These are phyloP conservation scores for Rhododendron henanense DNA, from an alignment of 148 eudicot genomes.

Conservation along the genomic window DNA sequence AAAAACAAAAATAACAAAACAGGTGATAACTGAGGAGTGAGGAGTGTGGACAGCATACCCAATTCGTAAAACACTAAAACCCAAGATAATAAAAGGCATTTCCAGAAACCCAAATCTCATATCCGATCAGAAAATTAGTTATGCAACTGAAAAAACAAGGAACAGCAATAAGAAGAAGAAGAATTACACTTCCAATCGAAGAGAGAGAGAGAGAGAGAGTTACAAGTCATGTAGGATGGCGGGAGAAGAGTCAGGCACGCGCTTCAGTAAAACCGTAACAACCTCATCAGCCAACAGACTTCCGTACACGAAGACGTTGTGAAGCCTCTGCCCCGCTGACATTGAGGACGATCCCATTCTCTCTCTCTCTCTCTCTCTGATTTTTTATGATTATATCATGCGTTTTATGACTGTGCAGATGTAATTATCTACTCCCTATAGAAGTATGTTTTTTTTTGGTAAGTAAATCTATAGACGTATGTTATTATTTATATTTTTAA, in stretches of 20 bases:
- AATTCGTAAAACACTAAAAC: background rate
- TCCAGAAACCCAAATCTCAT: background rate
- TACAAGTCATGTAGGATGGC: conserved; percentile 55
- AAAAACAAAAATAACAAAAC: no score
- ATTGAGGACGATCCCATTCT: conserved; percentile 23
- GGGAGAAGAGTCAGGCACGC: conserved; percentile 52
- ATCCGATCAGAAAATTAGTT: background rate
- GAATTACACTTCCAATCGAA: background rate
- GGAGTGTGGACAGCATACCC: background rate
- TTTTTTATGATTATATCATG: background rate
- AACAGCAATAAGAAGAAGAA: background rate
- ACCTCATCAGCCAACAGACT: conserved; percentile 76
- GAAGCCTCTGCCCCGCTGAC: conserved; percentile 17
- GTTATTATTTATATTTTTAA: no score
- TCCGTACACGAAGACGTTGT: conserved; percentile 82
- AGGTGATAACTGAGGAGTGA: background rate
- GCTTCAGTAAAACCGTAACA: conserved; percentile 53
- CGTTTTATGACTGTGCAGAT: no score
- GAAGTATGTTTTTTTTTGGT: no score
- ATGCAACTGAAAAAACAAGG: background rate
- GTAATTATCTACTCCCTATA: no score
- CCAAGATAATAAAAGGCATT: background rate
- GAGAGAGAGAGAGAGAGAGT: conserved; percentile 16
- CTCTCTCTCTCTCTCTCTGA: conserved; percentile 3
- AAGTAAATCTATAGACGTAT: no score